Base-by-base conservation (phyloP, 140 eudicot species). In the Ambrosia hybrid region DNA sequence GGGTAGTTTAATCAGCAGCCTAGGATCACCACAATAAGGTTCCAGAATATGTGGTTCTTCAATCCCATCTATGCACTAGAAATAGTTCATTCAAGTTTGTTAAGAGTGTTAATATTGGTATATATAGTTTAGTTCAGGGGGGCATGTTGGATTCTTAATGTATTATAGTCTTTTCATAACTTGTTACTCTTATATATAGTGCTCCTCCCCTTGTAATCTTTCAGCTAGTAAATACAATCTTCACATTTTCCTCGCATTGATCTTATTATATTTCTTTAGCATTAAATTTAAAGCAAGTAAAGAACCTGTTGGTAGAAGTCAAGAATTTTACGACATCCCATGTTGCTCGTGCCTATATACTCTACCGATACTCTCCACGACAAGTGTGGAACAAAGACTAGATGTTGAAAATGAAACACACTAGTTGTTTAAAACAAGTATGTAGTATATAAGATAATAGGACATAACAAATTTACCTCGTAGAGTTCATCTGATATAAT, bases 401-500 rank as follows among this genome's bases (percentile, higher is more conserved):
- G 52, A 62, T 21, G 30, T 21, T 21, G 52, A 48, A 0, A 15
- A 73, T n/a, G 26, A 34, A 11, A 0, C 51, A 7, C 21, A 11
- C 36, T 14, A 56, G 37, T 82, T 33, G 77, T n/a, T 13, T 48
- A 48, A 48, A 48, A 48, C 13, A 48, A 48, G 52, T 48, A 48
- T 3, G 52, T 2, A 8, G 2, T 48, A 9, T 48, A 3, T 48
- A 51, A 51, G 56, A 13, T 51, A 21, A 21, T 21, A 21, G 30
- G 30, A 21, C 30, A 21, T 21, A 21, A 21, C 30, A 21, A 21
- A 21, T 21, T 21, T 21, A 21, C 30, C 83, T 80, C 72, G 61
- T 77, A 77, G 16, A 84, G 69, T 66, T 80, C 81, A 74, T 84
- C 79, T 8, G 85, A 78, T 51, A 84, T 80, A 21, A 21, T 21